A percentile compares a stretch with the other conserved stretches of the same genome.
These are phyloP conservation scores for Populus hybrid DNA, from an alignment of 441 rosid genomes.

Conservation along the genomic window DNA sequence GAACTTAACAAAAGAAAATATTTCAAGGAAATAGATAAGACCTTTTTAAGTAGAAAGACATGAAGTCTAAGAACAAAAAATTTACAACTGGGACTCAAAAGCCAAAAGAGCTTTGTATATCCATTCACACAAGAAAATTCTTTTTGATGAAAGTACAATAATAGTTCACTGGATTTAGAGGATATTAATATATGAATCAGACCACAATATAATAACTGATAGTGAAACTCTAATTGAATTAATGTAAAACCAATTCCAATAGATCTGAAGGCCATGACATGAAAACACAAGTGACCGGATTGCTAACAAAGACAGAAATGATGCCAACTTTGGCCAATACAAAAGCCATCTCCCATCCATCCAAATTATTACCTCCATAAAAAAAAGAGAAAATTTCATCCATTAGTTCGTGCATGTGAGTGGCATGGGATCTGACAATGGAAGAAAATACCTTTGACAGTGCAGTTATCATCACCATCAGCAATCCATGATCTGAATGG, in stretches of 20 bases:
- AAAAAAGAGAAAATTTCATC: not conserved
- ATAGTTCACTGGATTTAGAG: not conserved
- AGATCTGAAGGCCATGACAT: not conserved
- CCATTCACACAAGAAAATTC: not conserved
- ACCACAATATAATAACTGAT: not conserved
- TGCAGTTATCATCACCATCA: slow-evolving; percentile 38
- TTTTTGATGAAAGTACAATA: not conserved
- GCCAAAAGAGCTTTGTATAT: not conserved
- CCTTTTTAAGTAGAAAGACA: not conserved
- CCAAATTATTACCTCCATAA: not conserved
- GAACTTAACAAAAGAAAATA: slow-evolving; percentile 7
- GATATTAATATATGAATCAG: not conserved
- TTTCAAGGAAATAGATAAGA: not conserved
- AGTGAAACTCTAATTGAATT: not conserved
- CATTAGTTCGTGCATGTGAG: not conserved
- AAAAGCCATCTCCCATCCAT: not conserved
- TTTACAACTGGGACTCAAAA: not conserved
- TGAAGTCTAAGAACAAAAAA: no score
- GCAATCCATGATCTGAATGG: slow-evolving; percentile 58
- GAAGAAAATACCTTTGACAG: slow-evolving; percentile 58
- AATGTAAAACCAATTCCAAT: not conserved
- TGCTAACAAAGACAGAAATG: not conserved
- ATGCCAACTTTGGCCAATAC: not conserved
- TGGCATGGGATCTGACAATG: not conserved
- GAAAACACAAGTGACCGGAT: not conserved